Percentiles rank a stretch among this genome's conserved stretches.
These are phyloP conservation scores for Omphalotus guepiniiformis DNA, from an alignment of 768 basidiomycete genomes.

Conservation along the genomic window DNA sequence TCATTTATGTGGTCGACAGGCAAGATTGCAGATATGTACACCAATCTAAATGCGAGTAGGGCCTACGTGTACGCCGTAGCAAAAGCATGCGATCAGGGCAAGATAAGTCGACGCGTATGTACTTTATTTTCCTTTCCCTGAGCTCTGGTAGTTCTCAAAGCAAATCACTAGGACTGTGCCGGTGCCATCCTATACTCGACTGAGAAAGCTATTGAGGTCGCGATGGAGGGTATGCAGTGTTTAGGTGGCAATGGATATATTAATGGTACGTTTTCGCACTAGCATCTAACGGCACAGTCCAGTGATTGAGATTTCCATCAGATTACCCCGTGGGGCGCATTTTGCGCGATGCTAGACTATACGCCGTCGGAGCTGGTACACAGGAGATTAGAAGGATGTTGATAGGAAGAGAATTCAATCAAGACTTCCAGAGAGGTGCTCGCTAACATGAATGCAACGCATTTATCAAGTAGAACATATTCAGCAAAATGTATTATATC, in stretches of 20 bases:
- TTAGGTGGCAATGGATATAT: conserved; percentile 95
- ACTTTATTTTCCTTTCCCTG: not conserved
- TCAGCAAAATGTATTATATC: no score
- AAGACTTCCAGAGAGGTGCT: conserved; percentile 42
- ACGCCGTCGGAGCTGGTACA: conserved; percentile 94
- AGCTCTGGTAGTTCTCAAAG: conserved; percentile 9
- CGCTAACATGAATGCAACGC: no score
- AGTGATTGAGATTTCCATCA: conserved; percentile 22
- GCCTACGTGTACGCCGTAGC: conserved; percentile 94
- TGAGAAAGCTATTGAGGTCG: conserved; percentile 87
- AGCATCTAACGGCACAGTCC: not conserved
- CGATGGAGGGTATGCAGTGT: conserved; percentile 89
- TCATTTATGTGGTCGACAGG: conserved; percentile 34
- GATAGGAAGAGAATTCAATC: conserved; percentile 91
- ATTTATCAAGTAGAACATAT: no score
- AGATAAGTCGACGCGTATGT: conserved; percentile 72
- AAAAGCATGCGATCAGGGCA: conserved; percentile 77
- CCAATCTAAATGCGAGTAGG: conserved; percentile 82
- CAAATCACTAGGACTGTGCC: conserved; percentile 75
- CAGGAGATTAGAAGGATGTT: conserved; percentile 94
- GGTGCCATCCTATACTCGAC: conserved; percentile 93
- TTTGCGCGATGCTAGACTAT: conserved; percentile 81
- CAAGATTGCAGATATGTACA: conserved; percentile 93
- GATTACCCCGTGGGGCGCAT: conserved; percentile 90
- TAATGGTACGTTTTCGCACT: conserved; percentile 41